These are phyloP conservation scores for Candida schatavii DNA, from an alignment of 805 yeast species.

Conservation along the genomic window DNA sequence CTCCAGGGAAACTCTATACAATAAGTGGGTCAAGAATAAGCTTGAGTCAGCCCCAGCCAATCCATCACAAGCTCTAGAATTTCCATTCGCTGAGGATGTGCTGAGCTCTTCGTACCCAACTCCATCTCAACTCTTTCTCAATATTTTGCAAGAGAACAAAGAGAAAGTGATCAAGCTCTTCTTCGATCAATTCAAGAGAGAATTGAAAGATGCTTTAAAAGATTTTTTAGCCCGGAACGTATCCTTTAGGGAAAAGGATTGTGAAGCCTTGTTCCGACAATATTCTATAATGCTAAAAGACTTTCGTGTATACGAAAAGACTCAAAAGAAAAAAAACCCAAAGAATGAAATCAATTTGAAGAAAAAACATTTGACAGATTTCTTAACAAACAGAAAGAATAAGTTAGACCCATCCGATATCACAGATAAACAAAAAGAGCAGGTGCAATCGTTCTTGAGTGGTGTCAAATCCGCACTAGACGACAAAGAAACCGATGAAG, in stretches of 20 bases:
- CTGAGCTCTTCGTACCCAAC: slow-evolving; percentile 18
- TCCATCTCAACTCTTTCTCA: slow-evolving; percentile 17
- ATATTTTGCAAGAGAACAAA: slow-evolving; percentile 28
- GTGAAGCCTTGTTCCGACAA: slow-evolving; percentile 23
- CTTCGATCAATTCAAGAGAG: slow-evolving; percentile 25
- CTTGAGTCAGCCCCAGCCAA: slow-evolving; percentile 1
- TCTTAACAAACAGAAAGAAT: slow-evolving; percentile 3
- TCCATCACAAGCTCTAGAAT: slow-evolving; percentile 6
- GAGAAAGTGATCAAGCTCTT: slow-evolving; percentile 22
- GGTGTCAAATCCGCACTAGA: neutral
- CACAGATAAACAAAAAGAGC: neutral
- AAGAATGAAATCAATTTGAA: slow-evolving; percentile 26
- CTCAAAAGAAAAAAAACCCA: slow-evolving; percentile 16
- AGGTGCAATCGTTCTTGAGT: neutral
- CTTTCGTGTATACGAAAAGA: slow-evolving; percentile 27
- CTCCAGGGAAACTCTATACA: slow-evolving; percentile 21
- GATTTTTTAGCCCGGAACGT: slow-evolving; percentile 6
- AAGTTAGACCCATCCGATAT: neutral
- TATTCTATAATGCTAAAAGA: slow-evolving; percentile 27
- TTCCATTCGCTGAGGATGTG: neutral
- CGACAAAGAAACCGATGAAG: neutral
- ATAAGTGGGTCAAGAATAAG: slow-evolving; percentile 22
- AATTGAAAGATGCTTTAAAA: slow-evolving; percentile 13
- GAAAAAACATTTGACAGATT: slow-evolving; percentile 22
- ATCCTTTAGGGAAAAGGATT: slow-evolving; percentile 13